phyloP scores from a whole-genome alignment of 768 basidiomycete genomes.

The Gloeostereum incarnatum region DNA sequence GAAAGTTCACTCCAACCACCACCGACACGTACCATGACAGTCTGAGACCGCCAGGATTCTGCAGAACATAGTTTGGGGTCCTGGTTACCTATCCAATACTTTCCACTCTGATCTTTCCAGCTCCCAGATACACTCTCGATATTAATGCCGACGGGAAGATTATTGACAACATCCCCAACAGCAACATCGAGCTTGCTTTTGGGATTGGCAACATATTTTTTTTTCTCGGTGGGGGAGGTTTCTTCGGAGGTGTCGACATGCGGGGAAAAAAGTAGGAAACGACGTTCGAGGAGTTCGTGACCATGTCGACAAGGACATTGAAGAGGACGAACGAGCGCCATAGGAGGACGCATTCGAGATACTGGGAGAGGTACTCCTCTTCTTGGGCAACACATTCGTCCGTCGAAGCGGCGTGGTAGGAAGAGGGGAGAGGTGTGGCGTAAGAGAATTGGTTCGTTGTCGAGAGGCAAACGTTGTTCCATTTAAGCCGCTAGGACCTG shows the following conservation, averaged over 20 bases:
- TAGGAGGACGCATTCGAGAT: conserved; percentile 48
- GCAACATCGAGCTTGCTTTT: conserved; percentile 88
- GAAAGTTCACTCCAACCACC: conserved; percentile 93
- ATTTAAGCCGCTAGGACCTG: conserved; percentile 48
- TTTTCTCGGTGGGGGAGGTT: conserved; percentile 36
- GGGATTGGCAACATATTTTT: conserved; percentile 80
- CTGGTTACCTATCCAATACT: conserved; percentile 93
- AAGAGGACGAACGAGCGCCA: conserved; percentile 29
- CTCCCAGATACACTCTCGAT: conserved; percentile 73
- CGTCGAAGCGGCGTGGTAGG: conserved; percentile 21
- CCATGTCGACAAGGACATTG: conserved; percentile 52
- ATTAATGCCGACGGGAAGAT: conserved; percentile 76
- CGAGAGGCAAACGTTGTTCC: conserved; percentile 76
- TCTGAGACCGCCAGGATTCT: conserved; percentile 82
- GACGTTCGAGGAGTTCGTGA: conserved; percentile 61
- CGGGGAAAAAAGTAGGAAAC: conserved; percentile 33
- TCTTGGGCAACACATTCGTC: conserved; percentile 22
- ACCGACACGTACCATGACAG: conserved; percentile 94
- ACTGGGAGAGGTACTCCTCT: conserved; percentile 47
- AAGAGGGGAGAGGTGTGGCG: conserved; percentile 25
- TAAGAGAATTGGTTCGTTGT: conserved; percentile 67
- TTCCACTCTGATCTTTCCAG: conserved; percentile 90
- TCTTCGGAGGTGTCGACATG: conserved; percentile 37
- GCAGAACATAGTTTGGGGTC: conserved; percentile 89
- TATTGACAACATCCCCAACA: conserved; percentile 87